These are phyloP conservation scores for Mrakia gelida DNA, from an alignment of 768 basidiomycete species.

Conservation along the genomic window DNA sequence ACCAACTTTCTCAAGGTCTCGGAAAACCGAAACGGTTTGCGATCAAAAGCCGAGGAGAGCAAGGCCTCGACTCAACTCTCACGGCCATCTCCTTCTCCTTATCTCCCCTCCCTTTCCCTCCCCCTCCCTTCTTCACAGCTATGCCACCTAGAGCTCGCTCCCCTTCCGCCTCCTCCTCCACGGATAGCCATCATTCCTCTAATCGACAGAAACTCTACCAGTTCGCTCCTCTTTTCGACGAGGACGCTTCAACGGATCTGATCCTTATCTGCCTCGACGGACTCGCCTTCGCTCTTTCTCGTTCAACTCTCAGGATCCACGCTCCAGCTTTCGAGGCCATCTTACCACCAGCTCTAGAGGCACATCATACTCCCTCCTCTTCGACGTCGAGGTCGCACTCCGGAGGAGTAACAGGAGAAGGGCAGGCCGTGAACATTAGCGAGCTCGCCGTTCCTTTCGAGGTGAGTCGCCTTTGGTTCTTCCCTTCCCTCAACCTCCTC, in stretches of 20 bases:
- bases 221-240: background rate
- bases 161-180: background rate
- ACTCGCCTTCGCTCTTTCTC: background rate
- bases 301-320: background rate
- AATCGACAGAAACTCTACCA: background rate
- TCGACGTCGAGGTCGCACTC: background rate
- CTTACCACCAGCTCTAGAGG: background rate
- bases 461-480: too few relatives aligned
- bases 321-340: background rate
- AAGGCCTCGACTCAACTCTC: too few relatives aligned
- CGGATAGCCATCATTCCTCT: too few relatives aligned
- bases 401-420: background rate
- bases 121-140: too few relatives aligned
- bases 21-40: too few relatives aligned
- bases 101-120: too few relatives aligned
- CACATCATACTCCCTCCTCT: background rate
- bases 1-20: too few relatives aligned
- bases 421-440: background rate
- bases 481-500: too few relatives aligned
- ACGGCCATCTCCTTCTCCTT: background rate
- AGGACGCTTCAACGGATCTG: background rate
- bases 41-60: too few relatives aligned
- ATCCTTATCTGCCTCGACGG: background rate
- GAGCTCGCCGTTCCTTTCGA: background rate
- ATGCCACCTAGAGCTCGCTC: background rate